phyloP scores from a whole-genome alignment of 2,329 filamentous ascomycete genomes.

The Juglanconis sp. region DNA sequence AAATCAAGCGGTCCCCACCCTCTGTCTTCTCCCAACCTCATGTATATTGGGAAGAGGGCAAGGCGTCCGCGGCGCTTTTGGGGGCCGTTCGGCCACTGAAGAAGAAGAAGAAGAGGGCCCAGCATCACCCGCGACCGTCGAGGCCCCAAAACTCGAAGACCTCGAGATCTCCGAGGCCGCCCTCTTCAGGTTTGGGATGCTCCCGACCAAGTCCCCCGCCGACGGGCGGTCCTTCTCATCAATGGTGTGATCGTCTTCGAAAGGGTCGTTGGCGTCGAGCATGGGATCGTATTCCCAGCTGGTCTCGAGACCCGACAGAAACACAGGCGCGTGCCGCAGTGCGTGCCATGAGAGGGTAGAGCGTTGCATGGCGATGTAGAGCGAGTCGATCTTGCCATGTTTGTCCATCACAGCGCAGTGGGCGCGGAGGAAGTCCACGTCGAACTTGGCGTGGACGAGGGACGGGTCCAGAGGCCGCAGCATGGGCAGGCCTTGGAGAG shows the following conservation, averaged over 20 bases:
- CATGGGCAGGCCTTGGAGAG: slow-evolving; percentile 56
- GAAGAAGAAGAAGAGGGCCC: slow-evolving; percentile 9
- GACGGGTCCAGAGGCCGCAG: slow-evolving; percentile 48
- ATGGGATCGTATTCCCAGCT: slow-evolving; percentile 51
- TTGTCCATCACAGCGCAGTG: slow-evolving; percentile 56
- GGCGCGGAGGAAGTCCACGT: slow-evolving; percentile 48
- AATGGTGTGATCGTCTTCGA: slow-evolving; percentile 31
- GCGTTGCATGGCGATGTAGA: slow-evolving; percentile 56
- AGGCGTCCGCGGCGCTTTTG: slow-evolving; percentile 34
- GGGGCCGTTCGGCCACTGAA: slow-evolving; percentile 23
- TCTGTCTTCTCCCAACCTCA: slow-evolving; percentile 38
- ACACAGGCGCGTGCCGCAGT: slow-evolving; percentile 45
- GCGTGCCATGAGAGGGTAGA: slow-evolving; percentile 56
- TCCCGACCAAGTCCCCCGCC: slow-evolving; percentile 44
- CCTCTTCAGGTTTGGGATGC: slow-evolving; percentile 45
- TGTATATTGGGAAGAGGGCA: slow-evolving; percentile 35
- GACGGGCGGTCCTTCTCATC: slow-evolving; percentile 38
- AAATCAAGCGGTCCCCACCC: slow-evolving; percentile 31
- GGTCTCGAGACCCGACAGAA: slow-evolving; percentile 50
- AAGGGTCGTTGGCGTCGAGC: slow-evolving; percentile 42
- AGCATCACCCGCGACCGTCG: slow-evolving; percentile 25
- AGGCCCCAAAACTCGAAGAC: slow-evolving; percentile 42
- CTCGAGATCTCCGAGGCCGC: slow-evolving; percentile 51
- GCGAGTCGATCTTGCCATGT: slow-evolving; percentile 53
- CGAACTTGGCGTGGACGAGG: slow-evolving; percentile 41